Evolutionary conservation across 1,284 basidiomycete species (phyloP), one percentile per base, ranked within the genome.

Genomic region (Amylostereum areolatum): DNA sequence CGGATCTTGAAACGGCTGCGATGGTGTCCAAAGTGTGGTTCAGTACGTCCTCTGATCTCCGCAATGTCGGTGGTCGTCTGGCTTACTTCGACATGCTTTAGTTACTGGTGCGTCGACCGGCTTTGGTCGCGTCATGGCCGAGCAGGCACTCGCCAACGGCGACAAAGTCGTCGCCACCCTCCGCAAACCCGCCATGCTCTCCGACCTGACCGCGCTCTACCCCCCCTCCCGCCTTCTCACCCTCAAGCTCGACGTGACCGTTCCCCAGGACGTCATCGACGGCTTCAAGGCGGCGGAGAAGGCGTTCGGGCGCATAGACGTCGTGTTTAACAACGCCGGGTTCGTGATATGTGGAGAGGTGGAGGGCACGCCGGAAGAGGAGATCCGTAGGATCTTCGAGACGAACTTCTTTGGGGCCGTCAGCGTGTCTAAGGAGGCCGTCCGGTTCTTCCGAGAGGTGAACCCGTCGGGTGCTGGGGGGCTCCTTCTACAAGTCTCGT

Each of bases 371-470:
- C 54, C 60, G 12, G 57, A 57, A 32, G 59, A 57, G 5, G 49
- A 33, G 32, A 57, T 60, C 1, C 50, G 57, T 0, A 44, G 34
- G n/a, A 28, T 59, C 47, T 59, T 63, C 44, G 59, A 62, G 33
- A 51, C 52, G 28, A 53, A 57, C 50, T 63, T 60, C 47, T 63
- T 59, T 60, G 60, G 61, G n/a, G 54, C 60, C 10, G 48, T 49
- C 42, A 49, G 58, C 28, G 54, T 63, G n/a, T 43, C 50, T 11
- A 49, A 52, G 36, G 53, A 61, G 48, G 58, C 46, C 6, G 18
- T 18, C 18, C 18, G 18, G 18, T 18, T 18, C 18, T 18, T 18
- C 18, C 18, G 18, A 18, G 18, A 18, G 18, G 18, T 18, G 18
- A 18, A 18, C 18, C 18, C 18, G 18, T 18, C 18, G 18, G 18